Percentiles rank a stretch among this genome's conserved stretches.
phyloP scores from a whole-genome alignment of 306 rosid genomes.

The Prinsepia uniflora region DNA sequence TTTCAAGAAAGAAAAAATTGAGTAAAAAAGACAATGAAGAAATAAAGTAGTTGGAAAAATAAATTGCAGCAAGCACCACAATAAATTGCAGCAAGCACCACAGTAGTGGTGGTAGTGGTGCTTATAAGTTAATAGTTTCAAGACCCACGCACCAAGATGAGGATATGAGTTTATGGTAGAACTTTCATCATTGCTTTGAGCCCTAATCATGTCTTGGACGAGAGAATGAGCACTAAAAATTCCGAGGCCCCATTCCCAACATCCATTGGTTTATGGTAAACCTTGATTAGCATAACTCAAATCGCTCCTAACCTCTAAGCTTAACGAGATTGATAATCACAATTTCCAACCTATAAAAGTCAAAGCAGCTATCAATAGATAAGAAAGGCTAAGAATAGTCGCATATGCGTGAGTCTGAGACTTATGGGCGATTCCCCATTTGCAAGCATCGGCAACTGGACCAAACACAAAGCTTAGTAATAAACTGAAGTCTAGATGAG shows the following conservation, averaged over 20 bases:
- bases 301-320: neutral
- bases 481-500: neutral
- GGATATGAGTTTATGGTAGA: conserved; percentile 3
- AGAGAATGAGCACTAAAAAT: neutral
- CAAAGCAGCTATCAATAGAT: neutral
- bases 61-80: too few species aligned
- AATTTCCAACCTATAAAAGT: neutral
- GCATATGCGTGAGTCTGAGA: too few species aligned
- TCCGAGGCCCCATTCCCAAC: conserved; percentile 11
- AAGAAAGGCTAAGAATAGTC: too few species aligned
- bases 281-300: neutral
- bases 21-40: too few species aligned
- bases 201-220: neutral
- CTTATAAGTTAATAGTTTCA: neutral
- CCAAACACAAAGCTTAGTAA: too few species aligned
- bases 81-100: too few species aligned
- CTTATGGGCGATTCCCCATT: too few species aligned
- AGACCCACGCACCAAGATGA: neutral
- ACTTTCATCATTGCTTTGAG: conserved; percentile 12
- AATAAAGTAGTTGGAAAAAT: too few species aligned
- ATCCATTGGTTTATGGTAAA: neutral
- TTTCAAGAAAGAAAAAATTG: too few species aligned
- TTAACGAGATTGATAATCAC: conserved; percentile 8
- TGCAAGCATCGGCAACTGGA: too few species aligned
- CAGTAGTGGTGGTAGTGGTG: neutral